Evolutionary conservation across 306 rosid species (phyloP), one percentile per base, ranked within the genome.

Genomic region (Rosa multiflora): DNA sequence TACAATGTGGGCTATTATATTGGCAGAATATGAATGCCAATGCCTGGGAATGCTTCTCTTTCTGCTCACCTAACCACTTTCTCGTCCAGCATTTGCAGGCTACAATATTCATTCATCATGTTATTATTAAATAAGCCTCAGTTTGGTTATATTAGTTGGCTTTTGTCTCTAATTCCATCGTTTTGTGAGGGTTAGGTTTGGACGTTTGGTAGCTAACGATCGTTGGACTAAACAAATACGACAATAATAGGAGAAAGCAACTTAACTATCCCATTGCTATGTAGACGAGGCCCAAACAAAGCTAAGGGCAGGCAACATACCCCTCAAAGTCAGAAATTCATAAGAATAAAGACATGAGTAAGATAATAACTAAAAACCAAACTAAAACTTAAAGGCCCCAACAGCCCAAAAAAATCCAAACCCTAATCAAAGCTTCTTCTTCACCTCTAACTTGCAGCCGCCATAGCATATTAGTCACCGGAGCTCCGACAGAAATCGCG

Each of bases 31-130:
- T 53, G 52, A 23, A 75, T 43, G 44, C 17, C 0, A 72, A 14
- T 9, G 47, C 13, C 13, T 26, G 9, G 26, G 47, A 21, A 4
- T 74, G 53, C 47, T 12, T 21, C 21, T 13, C 39, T 42, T 37
- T 43, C 56, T 73, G 29, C 48, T 15, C 63, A 75, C 70, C 56
- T 9, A 42, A 58, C 42, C 56, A 26, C 26, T 58, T 74, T 58
- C 10, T 59, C 32, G 53, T 14, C 23, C 78, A 58, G 69, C 69
- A 49, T 74, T 43, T 58, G 55, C 56, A 40, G 70, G 46, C 43
- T 35, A 32, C 42, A 58, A 56, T 74, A 48, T 29, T 32, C 61
- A 74, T 58, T 35, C 26, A 56, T 21, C 21, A 14, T 61, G 69
- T 21, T 55, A 73, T n/a, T 39, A 7, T n/a, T n/a, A n/a, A 39